phyloP scores from a whole-genome alignment of 305 asterid genomes.

The Solanum chacoense region DNA sequence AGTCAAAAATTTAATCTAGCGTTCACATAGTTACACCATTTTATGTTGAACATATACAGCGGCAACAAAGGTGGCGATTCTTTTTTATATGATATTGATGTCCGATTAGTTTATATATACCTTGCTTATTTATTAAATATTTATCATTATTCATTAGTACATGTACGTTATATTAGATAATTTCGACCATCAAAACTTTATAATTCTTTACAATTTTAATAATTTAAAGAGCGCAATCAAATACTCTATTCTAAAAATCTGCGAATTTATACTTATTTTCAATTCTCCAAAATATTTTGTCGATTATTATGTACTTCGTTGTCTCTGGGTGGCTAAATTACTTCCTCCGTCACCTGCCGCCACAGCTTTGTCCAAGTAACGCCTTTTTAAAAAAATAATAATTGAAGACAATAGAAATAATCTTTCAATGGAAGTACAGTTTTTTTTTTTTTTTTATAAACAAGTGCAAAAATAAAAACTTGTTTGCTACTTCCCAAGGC shows the following conservation, averaged over 20 bases:
- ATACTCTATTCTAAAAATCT: not conserved
- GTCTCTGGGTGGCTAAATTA: not conserved
- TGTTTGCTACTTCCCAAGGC: not conserved
- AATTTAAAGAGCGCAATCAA: not conserved
- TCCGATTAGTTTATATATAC: not conserved
- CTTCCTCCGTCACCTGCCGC: not conserved
- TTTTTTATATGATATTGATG: not conserved
- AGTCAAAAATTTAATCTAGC: not conserved
- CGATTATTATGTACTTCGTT: not conserved
- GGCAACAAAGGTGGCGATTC: not conserved
- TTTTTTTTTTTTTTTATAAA: not conserved
- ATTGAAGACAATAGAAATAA: not conserved
- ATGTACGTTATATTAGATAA: not conserved
- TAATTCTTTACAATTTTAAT: not conserved
- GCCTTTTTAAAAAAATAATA: not conserved
- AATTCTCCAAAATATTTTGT: not conserved
- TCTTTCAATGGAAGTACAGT: not conserved
- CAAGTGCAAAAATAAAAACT: not conserved
- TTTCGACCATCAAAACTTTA: fast-evolving
- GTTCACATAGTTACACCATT: not conserved
- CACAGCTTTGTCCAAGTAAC: not conserved
- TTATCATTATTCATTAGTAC: not conserved
- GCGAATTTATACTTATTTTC: not conserved
- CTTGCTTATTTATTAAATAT: not conserved
- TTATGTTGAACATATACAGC: not conserved